phyloP scores from a whole-genome alignment of 2,329 filamentous ascomycete genomes.

The Xylaria sp. region DNA sequence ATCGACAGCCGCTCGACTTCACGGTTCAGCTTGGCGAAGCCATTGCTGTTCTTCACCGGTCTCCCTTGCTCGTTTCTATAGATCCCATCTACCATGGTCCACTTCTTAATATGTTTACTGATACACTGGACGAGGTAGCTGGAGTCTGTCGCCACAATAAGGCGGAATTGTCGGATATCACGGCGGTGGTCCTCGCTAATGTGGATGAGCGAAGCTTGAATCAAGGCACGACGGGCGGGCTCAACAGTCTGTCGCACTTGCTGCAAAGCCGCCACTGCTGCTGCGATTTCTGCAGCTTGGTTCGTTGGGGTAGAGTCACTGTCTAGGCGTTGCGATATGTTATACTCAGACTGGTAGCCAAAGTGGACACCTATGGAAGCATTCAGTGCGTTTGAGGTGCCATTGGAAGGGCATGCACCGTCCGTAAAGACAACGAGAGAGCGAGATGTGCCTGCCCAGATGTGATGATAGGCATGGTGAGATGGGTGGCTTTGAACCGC shows the following conservation, averaged over 20 bases:
- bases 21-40: not conserved
- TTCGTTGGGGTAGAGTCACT: not conserved
- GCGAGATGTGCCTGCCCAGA: not conserved
- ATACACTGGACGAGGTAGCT: conserved; percentile 1
- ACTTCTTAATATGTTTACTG: not conserved
- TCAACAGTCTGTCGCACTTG: not conserved
- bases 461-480: not conserved
- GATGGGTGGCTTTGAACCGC: not conserved
- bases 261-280: not conserved
- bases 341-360: not conserved
- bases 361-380: not conserved
- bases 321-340: not conserved
- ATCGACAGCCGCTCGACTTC: not conserved
- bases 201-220: not conserved
- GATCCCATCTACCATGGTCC: not conserved
- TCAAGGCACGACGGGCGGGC: not conserved
- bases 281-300: not conserved
- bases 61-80: not conserved
- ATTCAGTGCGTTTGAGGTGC: not conserved
- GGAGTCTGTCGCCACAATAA: conserved; percentile 1
- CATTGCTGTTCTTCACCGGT: not conserved
- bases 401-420: not conserved
- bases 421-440: not conserved
- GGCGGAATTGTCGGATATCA: not conserved
- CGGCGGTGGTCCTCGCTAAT: not conserved